phyloP scores from a whole-genome alignment of 108 stramenopile genomes.

The Cyclotella baltica region DNA sequence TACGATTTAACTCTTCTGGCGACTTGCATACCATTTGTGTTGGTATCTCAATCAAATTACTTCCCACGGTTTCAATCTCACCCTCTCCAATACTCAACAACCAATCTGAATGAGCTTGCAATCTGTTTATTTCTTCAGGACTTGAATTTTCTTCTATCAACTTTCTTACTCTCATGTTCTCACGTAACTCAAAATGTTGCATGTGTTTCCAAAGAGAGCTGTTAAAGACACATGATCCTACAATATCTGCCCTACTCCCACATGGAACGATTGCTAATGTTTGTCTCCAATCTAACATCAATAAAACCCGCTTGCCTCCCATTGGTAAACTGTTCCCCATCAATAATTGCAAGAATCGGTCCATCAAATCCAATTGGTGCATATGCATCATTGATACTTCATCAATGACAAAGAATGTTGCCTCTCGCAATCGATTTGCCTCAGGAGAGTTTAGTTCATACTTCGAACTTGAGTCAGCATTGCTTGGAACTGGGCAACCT shows the following conservation, averaged over 20 bases:
- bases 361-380: not conserved
- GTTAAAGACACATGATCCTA: not conserved
- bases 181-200: not conserved
- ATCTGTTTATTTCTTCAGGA: not conserved
- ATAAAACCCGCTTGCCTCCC: slow-evolving; percentile 21
- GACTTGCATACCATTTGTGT: not conserved
- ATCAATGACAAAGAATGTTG: not conserved
- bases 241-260: not conserved
- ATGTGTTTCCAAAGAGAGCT: not conserved
- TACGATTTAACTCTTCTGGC: not conserved
- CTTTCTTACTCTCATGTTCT: slow-evolving; percentile 1
- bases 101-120: not conserved
- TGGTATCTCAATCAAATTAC: slow-evolving; percentile 1
- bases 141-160: not conserved
- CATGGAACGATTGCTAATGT: slow-evolving; percentile 7
- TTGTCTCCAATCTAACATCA: slow-evolving; percentile 31
- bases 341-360: not conserved
- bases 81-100: not conserved
- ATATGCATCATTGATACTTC: slow-evolving; percentile 24
- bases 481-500: not conserved
- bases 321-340: not conserved
- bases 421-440: not conserved
- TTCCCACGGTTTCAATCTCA: not conserved
- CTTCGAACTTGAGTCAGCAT: not conserved
- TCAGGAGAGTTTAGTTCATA: not conserved